Conservation (phyloP, 140 eudicot genomes). For the Oenanthe javanica region DNA sequence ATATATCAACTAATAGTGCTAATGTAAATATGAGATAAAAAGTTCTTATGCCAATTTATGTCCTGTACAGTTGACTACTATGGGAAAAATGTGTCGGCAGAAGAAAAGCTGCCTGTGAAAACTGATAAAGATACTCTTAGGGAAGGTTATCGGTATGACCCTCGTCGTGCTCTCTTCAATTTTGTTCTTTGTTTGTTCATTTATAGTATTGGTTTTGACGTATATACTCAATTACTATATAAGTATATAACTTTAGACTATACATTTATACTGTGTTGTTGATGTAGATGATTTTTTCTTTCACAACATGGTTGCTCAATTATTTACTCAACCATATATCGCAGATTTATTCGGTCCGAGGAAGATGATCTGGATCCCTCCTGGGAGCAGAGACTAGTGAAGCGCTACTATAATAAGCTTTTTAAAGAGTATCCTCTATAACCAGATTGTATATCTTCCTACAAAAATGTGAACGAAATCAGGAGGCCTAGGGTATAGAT, state of each 20-base stretch:
- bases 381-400: slow-evolving; percentile 97
- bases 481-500: neutral
- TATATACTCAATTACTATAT: neutral
- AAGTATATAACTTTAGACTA: neutral
- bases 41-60: neutral
- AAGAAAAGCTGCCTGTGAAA: slow-evolving; percentile 53
- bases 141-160: slow-evolving; percentile 81
- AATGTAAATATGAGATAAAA: neutral
- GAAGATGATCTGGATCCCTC: slow-evolving; percentile 87
- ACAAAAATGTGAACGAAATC: too few species aligned
- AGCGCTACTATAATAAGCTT: slow-evolving; percentile 95
- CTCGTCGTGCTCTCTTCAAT: neutral
- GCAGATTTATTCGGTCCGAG: slow-evolving; percentile 85
- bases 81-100: slow-evolving; percentile 41
- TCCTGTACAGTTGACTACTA: slow-evolving; percentile 59
- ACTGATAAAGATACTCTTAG: slow-evolving; percentile 93
- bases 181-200: neutral
- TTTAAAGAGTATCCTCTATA: slow-evolving; percentile 92
- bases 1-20: neutral
- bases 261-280: neutral
- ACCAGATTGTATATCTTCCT: neutral
- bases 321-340: neutral
- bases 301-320: neutral
- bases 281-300: neutral
- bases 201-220: neutral